phyloP scores from a whole-genome alignment of 1,284 basidiomycete species.

The Cutaneotrichosporon cyanovorans region DNA sequence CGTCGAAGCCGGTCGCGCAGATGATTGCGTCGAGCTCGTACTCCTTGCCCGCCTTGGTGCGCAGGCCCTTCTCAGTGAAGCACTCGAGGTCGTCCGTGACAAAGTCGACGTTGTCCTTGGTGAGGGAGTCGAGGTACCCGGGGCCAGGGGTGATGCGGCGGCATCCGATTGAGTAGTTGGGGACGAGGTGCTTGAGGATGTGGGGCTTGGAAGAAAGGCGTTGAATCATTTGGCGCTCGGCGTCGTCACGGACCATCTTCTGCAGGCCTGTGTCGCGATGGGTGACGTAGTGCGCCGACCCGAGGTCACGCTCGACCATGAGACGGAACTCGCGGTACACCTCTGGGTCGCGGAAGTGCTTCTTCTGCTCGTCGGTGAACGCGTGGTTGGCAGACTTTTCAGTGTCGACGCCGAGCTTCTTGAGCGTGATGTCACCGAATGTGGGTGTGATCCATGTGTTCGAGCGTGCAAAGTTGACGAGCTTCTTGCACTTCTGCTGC shows the following conservation, averaged over 20 bases:
- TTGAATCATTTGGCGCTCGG: constrained; percentile 19
- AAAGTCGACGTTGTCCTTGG: constrained; percentile 26
- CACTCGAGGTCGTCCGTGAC: constrained; percentile 17
- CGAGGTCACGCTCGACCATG: constrained; percentile 18
- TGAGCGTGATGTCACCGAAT: constrained; percentile 18
- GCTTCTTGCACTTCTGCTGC: constrained; percentile 13
- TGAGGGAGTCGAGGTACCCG: constrained; percentile 37
- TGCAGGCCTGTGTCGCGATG: constrained; percentile 20
- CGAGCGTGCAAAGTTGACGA: constrained; percentile 25
- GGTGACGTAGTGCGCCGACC: constrained; percentile 7
- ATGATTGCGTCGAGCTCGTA: constrained; percentile 27
- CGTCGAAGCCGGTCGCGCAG: constrained; percentile 36
- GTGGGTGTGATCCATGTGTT: constrained; percentile 25
- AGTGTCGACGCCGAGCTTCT: constrained; percentile 6
- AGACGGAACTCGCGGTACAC: constrained; percentile 23
- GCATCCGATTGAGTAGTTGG: constrained; percentile 27
- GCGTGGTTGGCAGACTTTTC: constrained; percentile 4
- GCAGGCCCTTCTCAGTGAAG: constrained; percentile 24
- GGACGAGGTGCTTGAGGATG: constrained; percentile 19
- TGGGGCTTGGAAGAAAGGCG: constrained; percentile 12
- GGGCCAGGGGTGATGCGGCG: constrained; percentile 35
- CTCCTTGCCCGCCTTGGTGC: constrained; percentile 15
- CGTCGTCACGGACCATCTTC: constrained; percentile 13
- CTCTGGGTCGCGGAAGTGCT: constrained; percentile 13
- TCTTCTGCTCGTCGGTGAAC: constrained; percentile 24